Evolutionary conservation across 108 stramenopile species (phyloP), one percentile per base, ranked within the genome.

Genomic region (Seminavis robusta): DNA sequence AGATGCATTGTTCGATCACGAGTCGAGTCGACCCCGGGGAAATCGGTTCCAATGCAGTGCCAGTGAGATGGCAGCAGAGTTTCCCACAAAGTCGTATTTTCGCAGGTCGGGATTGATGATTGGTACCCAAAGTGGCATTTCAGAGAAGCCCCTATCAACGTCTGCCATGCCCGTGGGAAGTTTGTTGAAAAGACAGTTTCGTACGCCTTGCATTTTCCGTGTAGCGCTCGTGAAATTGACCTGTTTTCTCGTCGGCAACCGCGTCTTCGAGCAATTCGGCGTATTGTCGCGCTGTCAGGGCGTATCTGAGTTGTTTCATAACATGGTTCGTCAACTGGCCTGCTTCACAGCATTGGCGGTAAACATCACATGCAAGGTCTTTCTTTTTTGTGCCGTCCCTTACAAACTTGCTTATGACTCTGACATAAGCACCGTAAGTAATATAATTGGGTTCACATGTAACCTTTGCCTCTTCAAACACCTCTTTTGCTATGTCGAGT

Each of bases 311-410:
- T 28, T 65, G 63, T 23, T 37, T 65, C 63, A 65, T 47, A 33
- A 65, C 23, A 16, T 28, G 2, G 41, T 16, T 23, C 10, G 42
- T 54, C 11, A 65, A 23, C 28, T 65, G 63, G n/a, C 63, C 63
- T 11, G 45, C 63, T 44, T 54, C 63, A 33, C 63, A 65, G 27
- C 63, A 65, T n/a, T n/a, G n/a, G n/a, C n/a, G n/a, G n/a, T n/a
- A n/a, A n/a, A n/a, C n/a, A n/a, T n/a, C n/a, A n/a, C n/a, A n/a
- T n/a, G n/a, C n/a, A n/a, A n/a, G n/a, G n/a, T 43, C 23, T 43
- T 43, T 6, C 10, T 43, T 21, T 6, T 43, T 6, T 6, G 17
- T 21, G 36, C 13, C 36, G 10, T 37, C 36, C 10, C 20, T 10
- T 5, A 43, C n/a, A 21, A 21, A 21, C 17, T 16, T 43, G 21